phyloP scores from a whole-genome alignment of 805 yeast species.

The Danielozyma ontarioensis region DNA sequence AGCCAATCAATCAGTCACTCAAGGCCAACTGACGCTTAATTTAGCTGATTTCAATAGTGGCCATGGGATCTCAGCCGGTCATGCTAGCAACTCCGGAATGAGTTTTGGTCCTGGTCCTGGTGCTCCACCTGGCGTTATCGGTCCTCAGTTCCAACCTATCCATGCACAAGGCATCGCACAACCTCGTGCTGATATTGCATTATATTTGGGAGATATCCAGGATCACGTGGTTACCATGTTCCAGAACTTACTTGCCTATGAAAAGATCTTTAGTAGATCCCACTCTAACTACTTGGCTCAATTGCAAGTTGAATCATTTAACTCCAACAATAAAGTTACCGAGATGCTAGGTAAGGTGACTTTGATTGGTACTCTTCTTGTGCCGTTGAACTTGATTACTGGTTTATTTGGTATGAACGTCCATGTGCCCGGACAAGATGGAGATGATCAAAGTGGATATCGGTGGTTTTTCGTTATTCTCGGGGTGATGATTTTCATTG shows the following conservation, averaged over 20 bases:
- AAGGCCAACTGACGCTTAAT: constrained; percentile 5
- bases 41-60: background rate
- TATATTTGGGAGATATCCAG: constrained; percentile 91
- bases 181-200: constrained; percentile 87
- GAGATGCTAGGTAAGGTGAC: constrained; percentile 88
- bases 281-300: constrained; percentile 93
- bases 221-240: constrained; percentile 96
- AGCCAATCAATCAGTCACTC: constrained; percentile 4
- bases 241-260: constrained; percentile 84
- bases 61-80: constrained; percentile 7
- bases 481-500: constrained; percentile 18
- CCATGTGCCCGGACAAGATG: constrained; percentile 63
- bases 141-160: constrained; percentile 13
- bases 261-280: constrained; percentile 86
- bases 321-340: constrained; percentile 79
- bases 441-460: constrained; percentile 18
- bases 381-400: constrained; percentile 85
- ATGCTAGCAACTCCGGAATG: constrained; percentile 18
- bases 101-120: constrained; percentile 35
- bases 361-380: constrained; percentile 79
- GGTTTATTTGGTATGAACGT: constrained; percentile 98
- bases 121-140: constrained; percentile 17
- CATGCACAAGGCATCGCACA: constrained; percentile 24
- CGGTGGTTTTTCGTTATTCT: constrained; percentile 19
- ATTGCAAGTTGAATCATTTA: constrained; percentile 86